Conservation (phyloP, 495 filamentous ascomycete species). For the Neurospora pannonica region DNA sequence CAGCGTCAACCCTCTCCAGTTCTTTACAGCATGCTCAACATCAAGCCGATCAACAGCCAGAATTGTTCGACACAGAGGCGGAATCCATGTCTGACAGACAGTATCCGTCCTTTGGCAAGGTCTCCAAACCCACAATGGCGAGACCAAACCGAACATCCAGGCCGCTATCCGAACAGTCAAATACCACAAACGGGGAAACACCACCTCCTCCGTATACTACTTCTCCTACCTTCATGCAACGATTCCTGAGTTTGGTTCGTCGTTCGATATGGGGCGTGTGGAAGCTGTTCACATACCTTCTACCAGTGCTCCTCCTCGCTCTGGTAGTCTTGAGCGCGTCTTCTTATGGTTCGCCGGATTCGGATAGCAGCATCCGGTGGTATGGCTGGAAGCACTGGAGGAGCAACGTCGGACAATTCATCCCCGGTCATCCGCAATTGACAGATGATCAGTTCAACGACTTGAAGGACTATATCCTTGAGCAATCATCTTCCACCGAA, state of each 20-base stretch:
- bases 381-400: constrained; percentile 12
- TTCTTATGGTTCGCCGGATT: background rate
- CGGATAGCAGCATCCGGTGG: constrained; percentile 4
- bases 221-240: background rate
- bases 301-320: background rate
- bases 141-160: background rate
- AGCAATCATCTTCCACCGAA: constrained; percentile 4
- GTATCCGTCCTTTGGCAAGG: background rate
- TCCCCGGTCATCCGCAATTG: constrained; percentile 9
- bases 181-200: background rate
- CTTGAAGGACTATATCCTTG: constrained; percentile 10
- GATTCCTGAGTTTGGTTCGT: background rate
- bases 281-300: background rate
- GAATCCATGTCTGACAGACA: background rate
- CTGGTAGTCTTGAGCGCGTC: background rate
- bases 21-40: background rate
- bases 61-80: background rate
- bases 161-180: background rate
- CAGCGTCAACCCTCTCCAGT: background rate
- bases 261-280: background rate
- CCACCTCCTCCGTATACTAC: background rate
- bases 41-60: background rate
- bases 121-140: background rate
- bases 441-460: constrained; percentile 14
- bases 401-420: constrained; percentile 14